Evolutionary conservation across 2,329 filamentous ascomycete genomes (phyloP), one percentile per base, ranked within the genome.

Genomic region (Penicillium sp.): DNA sequence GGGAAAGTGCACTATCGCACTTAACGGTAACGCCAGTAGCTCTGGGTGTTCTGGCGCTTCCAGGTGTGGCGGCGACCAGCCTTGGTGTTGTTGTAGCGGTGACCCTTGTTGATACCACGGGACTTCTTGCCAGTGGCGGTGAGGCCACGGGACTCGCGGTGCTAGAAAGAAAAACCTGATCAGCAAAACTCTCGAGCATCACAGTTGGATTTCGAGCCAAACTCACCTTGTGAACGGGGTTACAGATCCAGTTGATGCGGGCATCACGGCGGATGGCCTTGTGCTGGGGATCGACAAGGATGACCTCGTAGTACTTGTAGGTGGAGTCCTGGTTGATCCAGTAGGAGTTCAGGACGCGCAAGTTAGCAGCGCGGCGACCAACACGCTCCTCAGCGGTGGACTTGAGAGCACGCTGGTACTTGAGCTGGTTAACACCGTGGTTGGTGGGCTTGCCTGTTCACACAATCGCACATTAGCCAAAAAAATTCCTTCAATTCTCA

Each of bases 301-400:
- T 97, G 82, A 97, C 89, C 85, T 99, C 94, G 86, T 87, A 99
- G 90, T 99, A 99, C 88, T 99, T 99, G 91, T 97, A 99, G 83
- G 94, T 99, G 63, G 93, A 97, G 86, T 99, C 94, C 87, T 97
- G 92, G 90, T 99, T 99, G 86, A 99, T 91, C 96, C 96, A 99
- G 93, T 99, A 99, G 67, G 93, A 97, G 90, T 99, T 99, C 77
- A 99, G 90, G 78, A 99, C 94, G 78, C 94, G 92, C 81, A 99
- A 83, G 85, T 99, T 99, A 83, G 93, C 92, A 86, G 93, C 97
- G 80, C 93, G 93, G 82, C 93, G 93, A 77, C 96, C 94, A 79
- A 99, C 93, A 90, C 94, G 94, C 89, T 99, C 94, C 87, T 99
- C 96, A 75, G 96, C 96, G 74, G 94, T 99, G 75, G 93, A 86